Conservation (phyloP, 257 asterid genomes). For the Linaria vulgaris region DNA sequence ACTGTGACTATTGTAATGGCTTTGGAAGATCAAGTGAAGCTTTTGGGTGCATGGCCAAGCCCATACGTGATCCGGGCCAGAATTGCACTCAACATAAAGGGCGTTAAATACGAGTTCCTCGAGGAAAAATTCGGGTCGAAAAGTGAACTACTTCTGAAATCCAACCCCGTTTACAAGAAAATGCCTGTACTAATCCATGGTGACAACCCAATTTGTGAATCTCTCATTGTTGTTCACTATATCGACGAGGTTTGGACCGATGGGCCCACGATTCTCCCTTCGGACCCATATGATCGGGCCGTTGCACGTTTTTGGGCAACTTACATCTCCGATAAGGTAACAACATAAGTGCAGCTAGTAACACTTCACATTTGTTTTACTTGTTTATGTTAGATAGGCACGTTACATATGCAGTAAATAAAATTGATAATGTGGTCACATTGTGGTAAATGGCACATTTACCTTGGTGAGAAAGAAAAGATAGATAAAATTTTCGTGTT, state of each 20-base stretch:
- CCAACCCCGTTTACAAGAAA: constrained; percentile 46
- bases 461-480: too few species aligned
- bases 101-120: constrained; percentile 29
- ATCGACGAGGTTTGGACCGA: constrained; percentile 46
- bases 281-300: constrained; percentile 48
- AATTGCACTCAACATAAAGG: constrained; percentile 50
- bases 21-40: constrained; percentile 25
- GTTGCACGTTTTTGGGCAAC: constrained; percentile 46
- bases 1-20: constrained; percentile 18
- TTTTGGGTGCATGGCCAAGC: constrained; percentile 48
- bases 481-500: too few species aligned
- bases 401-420: too few species aligned
- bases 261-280: constrained; percentile 44
- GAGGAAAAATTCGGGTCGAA: constrained; percentile 27
- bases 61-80: constrained; percentile 37
- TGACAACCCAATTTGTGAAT: constrained; percentile 40
- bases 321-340: constrained; percentile 37
- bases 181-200: constrained; percentile 52
- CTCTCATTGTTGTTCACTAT: constrained; percentile 46
- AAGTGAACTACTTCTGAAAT: constrained; percentile 41
- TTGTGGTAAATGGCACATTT: too few species aligned
- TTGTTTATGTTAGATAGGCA: too few species aligned
- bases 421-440: too few species aligned
- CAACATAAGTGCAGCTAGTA: too few species aligned
- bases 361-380: not conserved